Conservation (phyloP, 805 yeast species). For the Metschnikowia aberdeeniae region DNA sequence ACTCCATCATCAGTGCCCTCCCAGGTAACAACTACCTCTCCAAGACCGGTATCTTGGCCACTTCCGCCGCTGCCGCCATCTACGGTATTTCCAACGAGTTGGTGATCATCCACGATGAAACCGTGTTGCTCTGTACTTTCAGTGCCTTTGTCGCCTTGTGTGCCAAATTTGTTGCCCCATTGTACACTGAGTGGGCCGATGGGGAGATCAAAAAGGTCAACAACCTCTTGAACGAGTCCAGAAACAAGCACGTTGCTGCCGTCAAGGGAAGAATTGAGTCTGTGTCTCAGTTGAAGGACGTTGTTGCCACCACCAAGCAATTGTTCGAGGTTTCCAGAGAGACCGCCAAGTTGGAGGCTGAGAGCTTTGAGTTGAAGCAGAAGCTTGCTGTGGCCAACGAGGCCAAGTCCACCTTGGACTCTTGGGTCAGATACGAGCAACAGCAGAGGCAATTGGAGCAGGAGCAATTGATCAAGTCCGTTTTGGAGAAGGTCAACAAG, state of each 20-base stretch:
- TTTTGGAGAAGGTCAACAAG: conserved; percentile 82
- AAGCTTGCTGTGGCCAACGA: conserved; percentile 79
- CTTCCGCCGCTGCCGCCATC: conserved; percentile 89
- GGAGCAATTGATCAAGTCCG: conserved; percentile 81
- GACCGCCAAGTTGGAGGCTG: conserved; percentile 93
- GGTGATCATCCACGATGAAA: conserved; percentile 91
- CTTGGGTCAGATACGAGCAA: conserved; percentile 98
- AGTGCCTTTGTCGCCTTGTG: conserved; percentile 67
- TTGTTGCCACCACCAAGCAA: conserved; percentile 85
- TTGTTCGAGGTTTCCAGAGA: conserved; percentile 93
- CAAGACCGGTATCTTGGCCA: conserved; percentile 93
- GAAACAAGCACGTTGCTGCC: conserved; percentile 86
- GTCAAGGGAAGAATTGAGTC: conserved; percentile 88
- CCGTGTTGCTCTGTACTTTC: conserved; percentile 79
- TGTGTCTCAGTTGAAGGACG: conserved; percentile 86
- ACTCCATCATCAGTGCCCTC: conserved; percentile 81
- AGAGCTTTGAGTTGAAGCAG: conserved; percentile 91
- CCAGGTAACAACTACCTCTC: conserved; percentile 88
- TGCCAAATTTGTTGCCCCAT: conserved; percentile 89
- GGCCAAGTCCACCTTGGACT: conserved; percentile 93
- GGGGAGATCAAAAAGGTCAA: conserved; percentile 78
- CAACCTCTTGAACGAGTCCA: conserved; percentile 78
- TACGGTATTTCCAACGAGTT: conserved; percentile 93
- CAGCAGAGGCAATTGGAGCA: conserved; percentile 96
- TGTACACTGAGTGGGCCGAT: conserved; percentile 91